phyloP scores from a whole-genome alignment of 2,329 filamentous ascomycete species.

The Calonectria multiphialidica region DNA sequence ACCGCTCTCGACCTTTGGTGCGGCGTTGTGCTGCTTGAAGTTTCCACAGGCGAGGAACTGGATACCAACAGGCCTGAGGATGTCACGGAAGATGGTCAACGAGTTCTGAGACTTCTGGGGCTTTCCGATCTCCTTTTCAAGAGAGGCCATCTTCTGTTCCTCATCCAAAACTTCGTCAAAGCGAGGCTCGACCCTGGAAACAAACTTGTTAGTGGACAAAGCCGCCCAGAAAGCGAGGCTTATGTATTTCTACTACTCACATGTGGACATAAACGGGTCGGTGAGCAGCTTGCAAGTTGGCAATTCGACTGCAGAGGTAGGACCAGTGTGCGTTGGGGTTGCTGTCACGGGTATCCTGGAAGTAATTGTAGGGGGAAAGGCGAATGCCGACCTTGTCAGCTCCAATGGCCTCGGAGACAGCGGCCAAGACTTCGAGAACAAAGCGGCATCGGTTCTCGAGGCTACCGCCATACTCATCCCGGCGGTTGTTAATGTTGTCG shows the following conservation, averaged over 20 bases:
- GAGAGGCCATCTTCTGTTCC: conserved; percentile 55
- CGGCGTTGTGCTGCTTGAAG: conserved; percentile 53
- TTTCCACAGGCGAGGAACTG: conserved; percentile 64
- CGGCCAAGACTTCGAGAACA: conserved; percentile 31
- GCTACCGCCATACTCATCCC: conserved; percentile 35
- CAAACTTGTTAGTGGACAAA: not conserved
- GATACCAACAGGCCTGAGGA: conserved; percentile 53
- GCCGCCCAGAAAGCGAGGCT: no score
- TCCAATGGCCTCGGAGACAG: conserved; percentile 32
- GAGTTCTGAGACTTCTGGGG: conserved; percentile 43
- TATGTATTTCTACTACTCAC: conserved; percentile 37
- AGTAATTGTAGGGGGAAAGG: conserved; percentile 48
- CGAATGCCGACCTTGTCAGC: conserved; percentile 37
- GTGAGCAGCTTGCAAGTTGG: conserved; percentile 46
- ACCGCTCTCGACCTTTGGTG: conserved; percentile 54
- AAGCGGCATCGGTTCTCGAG: conserved; percentile 38
- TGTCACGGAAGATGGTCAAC: conserved; percentile 54
- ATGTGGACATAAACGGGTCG: conserved; percentile 59
- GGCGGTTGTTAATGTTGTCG: conserved; percentile 35
- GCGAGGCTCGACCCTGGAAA: conserved; percentile 57
- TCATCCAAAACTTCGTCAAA: conserved; percentile 61
- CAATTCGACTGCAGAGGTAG: conserved; percentile 50
- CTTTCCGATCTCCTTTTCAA: conserved; percentile 38
- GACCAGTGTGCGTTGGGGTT: conserved; percentile 51
- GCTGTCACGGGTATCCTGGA: conserved; percentile 44